Conservation (phyloP, 148 eudicot genomes). For the Rhododendron simsii region DNA sequence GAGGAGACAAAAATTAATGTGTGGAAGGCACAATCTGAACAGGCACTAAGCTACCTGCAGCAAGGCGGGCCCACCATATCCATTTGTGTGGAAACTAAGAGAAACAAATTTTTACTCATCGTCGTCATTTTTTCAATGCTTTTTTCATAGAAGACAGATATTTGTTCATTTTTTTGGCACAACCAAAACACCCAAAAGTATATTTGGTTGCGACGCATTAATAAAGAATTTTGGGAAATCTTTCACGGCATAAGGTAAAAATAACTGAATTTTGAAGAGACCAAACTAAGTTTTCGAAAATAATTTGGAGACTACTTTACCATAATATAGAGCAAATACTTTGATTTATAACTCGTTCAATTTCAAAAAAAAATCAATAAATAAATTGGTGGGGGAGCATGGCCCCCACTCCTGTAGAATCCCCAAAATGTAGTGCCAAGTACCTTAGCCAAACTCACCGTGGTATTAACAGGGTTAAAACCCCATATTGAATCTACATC, state of each 20-base stretch:
- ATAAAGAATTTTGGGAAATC: neutral
- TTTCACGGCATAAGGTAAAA: neutral
- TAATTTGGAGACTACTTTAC: neutral
- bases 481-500: constrained; percentile 98
- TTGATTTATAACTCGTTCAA: neutral
- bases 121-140: neutral
- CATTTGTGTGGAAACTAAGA: neutral
- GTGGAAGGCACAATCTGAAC: neutral
- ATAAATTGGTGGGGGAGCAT: neutral
- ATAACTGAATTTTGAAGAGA: neutral
- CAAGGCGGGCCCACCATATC: neutral
- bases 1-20: neutral
- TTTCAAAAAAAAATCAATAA: neutral
- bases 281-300: neutral
- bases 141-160: neutral
- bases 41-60: neutral
- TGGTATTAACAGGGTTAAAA: constrained; percentile 40
- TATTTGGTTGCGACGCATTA: neutral
- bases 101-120: neutral
- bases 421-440: neutral
- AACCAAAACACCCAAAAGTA: neutral
- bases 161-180: neutral
- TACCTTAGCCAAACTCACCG: constrained; percentile 39
- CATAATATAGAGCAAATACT: neutral
- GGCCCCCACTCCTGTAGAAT: neutral